Percentiles rank a stretch among this genome's conserved stretches.
phyloP scores from a whole-genome alignment of 371 early-diverging fungal genomes.

The Umbelopsis sp. region DNA sequence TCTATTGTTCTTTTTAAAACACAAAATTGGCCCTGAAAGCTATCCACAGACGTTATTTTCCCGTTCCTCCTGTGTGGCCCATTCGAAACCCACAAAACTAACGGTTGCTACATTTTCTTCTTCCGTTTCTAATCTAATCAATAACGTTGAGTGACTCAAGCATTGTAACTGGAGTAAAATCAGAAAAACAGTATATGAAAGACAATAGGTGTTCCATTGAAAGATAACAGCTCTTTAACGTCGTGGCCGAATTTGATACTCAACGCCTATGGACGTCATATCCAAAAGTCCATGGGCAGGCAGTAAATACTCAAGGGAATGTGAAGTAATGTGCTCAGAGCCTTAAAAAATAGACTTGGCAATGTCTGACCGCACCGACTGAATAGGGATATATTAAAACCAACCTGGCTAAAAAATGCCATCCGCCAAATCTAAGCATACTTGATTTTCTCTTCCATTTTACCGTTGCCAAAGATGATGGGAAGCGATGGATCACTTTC shows the following conservation, averaged over 20 bases:
- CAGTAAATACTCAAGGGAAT: neutral
- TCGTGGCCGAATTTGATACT: neutral
- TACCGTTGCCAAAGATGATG: constrained; percentile 1
- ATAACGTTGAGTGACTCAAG: too few relatives aligned
- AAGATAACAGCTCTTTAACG: too few relatives aligned
- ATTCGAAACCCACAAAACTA: too few relatives aligned
- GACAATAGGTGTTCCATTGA: too few relatives aligned
- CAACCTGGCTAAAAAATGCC: neutral
- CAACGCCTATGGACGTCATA: neutral
- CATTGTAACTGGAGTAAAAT: too few relatives aligned
- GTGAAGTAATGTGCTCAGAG: neutral
- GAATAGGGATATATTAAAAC: neutral
- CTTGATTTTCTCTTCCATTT: neutral
- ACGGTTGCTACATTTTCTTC: too few relatives aligned
- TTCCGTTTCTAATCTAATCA: too few relatives aligned
- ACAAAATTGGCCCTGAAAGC: too few relatives aligned
- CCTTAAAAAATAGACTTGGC: neutral
- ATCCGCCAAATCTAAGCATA: neutral
- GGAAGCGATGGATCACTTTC: constrained; percentile 9
- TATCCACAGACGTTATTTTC: too few relatives aligned
- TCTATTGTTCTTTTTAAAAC: too few relatives aligned
- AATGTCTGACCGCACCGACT: neutral
- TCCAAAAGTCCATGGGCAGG: neutral
- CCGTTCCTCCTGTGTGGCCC: too few relatives aligned
- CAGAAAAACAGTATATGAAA: too few relatives aligned